These are phyloP conservation scores for Triangularia verruculosa DNA, from an alignment of 2,329 filamentous ascomycete species.

Conservation along the genomic window DNA sequence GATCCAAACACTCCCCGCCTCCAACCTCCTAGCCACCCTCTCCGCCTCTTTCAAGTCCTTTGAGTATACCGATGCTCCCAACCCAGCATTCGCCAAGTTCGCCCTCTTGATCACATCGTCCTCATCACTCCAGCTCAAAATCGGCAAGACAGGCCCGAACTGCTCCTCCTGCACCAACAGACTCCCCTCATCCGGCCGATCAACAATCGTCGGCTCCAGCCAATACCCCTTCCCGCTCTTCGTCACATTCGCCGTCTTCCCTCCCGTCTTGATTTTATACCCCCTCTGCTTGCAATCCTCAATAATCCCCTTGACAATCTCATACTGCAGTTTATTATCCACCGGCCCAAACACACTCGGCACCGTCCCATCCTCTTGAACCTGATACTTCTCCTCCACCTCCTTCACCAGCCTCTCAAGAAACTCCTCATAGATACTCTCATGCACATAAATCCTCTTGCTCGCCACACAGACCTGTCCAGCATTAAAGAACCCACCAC, in stretches of 20 bases:
- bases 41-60: slow-evolving; percentile 49
- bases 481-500: slow-evolving; percentile 50
- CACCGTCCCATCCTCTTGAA: slow-evolving; percentile 32
- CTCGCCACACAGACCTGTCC: slow-evolving; percentile 55
- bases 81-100: slow-evolving; percentile 50
- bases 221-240: slow-evolving; percentile 45
- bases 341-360: slow-evolving; percentile 54
- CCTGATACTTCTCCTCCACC: slow-evolving; percentile 38
- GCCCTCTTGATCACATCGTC: slow-evolving; percentile 56
- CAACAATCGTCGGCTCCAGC: slow-evolving; percentile 57
- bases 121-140: slow-evolving; percentile 60
- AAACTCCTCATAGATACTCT: slow-evolving; percentile 57
- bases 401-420: slow-evolving; percentile 40
- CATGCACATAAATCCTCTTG: slow-evolving; percentile 61
- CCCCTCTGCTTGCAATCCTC: slow-evolving; percentile 52
- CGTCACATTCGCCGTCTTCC: slow-evolving; percentile 33
- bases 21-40: slow-evolving; percentile 50
- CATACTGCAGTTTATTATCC: slow-evolving; percentile 64
- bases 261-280: slow-evolving; percentile 50
- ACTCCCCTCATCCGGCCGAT: slow-evolving; percentile 53
- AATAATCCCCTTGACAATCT: slow-evolving; percentile 55
- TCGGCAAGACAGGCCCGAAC: slow-evolving; percentile 62
- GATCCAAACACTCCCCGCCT: slow-evolving; percentile 60
- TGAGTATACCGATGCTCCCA: slow-evolving; percentile 58
- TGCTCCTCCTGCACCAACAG: slow-evolving; percentile 57